Evolutionary conservation across 768 basidiomycete genomes (phyloP).

Genomic region (Boletus edulis): DNA sequence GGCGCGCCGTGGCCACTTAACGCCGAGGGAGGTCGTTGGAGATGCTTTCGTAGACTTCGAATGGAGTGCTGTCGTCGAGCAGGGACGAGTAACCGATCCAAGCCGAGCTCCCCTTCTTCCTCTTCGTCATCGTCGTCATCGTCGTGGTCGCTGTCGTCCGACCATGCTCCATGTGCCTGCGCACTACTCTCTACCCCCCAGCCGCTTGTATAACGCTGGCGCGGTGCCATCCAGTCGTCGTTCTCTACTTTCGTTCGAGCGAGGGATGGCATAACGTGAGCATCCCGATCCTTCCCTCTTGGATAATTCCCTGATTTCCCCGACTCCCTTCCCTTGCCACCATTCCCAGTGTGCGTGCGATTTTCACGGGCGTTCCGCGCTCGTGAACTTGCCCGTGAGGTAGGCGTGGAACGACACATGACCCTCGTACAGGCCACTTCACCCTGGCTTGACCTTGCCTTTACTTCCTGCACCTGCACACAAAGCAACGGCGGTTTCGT

Average conservation of each 20-base stretch:
- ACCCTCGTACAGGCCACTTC: constrained; percentile 54
- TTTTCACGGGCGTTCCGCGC: constrained; percentile 29
- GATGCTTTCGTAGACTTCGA: constrained; percentile 64
- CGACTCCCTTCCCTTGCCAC: constrained; percentile 25
- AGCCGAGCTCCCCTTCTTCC: constrained; percentile 58
- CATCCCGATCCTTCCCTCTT: constrained; percentile 30
- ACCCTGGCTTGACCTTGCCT: constrained; percentile 26
- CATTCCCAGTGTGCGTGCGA: constrained; percentile 6
- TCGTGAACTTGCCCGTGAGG: constrained; percentile 56
- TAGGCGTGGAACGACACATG: constrained; percentile 68
- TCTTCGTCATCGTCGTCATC: constrained; percentile 43
- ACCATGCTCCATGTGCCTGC: constrained; percentile 15
- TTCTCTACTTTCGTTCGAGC: constrained; percentile 61
- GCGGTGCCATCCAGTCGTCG: constrained; percentile 46
- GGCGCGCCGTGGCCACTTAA: constrained; percentile 12
- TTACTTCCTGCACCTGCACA: constrained; percentile 33
- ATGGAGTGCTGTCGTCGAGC: constrained; percentile 75
- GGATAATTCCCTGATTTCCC: constrained; percentile 19
- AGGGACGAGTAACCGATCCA: constrained; percentile 66
- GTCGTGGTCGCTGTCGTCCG: constrained; percentile 30
- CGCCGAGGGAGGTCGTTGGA: constrained; percentile 32
- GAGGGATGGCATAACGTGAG: constrained; percentile 53
- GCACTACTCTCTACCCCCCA: constrained; percentile 28
- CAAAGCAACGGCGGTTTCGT: constrained; percentile 34
- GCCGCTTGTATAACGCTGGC: constrained; percentile 33